Conservation (phyloP, 1,284 basidiomycete genomes). For the Rhodotorula sp. region DNA sequence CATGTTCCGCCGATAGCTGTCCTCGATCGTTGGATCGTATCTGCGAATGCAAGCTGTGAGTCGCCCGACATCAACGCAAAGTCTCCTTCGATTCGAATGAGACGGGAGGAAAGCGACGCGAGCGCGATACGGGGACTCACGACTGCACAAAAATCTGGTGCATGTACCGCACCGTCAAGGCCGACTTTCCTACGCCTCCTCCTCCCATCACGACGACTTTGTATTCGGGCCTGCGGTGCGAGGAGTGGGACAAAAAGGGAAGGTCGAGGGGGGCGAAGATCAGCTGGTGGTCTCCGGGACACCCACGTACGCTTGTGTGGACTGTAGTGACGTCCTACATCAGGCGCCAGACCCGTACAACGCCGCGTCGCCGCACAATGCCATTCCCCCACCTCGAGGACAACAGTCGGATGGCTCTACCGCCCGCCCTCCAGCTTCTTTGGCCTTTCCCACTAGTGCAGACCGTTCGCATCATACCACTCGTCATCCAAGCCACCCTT, state of each 20-base stretch:
- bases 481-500: too few species aligned
- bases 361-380: too few species aligned
- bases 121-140: constrained; percentile 18
- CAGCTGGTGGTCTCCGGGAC: background rate
- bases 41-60: constrained; percentile 14
- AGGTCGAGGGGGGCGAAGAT: background rate
- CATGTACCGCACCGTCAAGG: constrained; percentile 67
- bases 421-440: too few species aligned
- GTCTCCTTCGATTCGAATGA: too few species aligned
- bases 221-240: constrained; percentile 27
- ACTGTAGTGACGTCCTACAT: background rate
- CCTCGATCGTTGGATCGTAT: constrained; percentile 49
- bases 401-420: too few species aligned
- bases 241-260: background rate
- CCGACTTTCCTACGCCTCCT: constrained; percentile 69
- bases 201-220: constrained; percentile 39
- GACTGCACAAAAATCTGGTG: constrained; percentile 60
- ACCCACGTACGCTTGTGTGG: background rate
- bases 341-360: too few species aligned
- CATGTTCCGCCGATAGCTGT: constrained; percentile 50
- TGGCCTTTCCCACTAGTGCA: too few species aligned
- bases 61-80: too few species aligned
- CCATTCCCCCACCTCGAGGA: too few species aligned
- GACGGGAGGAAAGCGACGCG: background rate
- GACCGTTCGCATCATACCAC: too few species aligned